phyloP scores from a whole-genome alignment of 1,284 basidiomycete species.

The Leucoagaricus sp. region DNA sequence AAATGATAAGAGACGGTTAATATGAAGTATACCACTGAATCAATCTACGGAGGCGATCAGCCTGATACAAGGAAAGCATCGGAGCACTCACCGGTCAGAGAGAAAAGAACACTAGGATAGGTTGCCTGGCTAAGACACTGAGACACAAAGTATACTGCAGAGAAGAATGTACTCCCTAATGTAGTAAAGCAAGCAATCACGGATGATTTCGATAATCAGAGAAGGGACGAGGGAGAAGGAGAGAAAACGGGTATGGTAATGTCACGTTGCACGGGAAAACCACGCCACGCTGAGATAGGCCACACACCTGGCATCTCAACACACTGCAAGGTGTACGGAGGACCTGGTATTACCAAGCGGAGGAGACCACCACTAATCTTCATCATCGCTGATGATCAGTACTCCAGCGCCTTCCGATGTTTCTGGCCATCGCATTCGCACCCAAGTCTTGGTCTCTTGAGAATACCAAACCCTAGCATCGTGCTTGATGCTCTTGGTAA shows the following conservation, averaged over 20 bases:
- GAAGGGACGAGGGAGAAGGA: not conserved
- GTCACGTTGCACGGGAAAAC: not conserved
- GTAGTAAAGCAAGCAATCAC: not conserved
- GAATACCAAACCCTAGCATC: conserved; percentile 7
- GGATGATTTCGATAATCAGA: too few relatives aligned
- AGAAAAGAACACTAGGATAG: not conserved
- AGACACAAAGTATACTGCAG: not conserved
- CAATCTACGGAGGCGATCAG: not conserved
- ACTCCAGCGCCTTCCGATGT: conserved; percentile 40
- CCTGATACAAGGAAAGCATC: not conserved
- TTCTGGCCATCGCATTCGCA: conserved; percentile 41
- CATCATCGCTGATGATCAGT: conserved; percentile 54
- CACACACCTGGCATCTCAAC: conserved; percentile 1
- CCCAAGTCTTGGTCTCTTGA: conserved; percentile 11
- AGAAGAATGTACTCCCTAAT: not conserved
- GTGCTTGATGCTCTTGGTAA: conserved; percentile 11
- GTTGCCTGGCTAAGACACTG: not conserved
- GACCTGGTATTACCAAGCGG: not conserved
- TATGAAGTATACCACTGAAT: too few relatives aligned
- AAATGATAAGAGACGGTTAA: too few relatives aligned
- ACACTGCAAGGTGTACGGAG: not conserved
- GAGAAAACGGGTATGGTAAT: not conserved
- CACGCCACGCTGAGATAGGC: not conserved
- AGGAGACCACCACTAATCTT: conserved; percentile 34
- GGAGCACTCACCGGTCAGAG: not conserved